Conservation (phyloP, 1,139 yeast species). For the Kluyveromyces sp. region DNA sequence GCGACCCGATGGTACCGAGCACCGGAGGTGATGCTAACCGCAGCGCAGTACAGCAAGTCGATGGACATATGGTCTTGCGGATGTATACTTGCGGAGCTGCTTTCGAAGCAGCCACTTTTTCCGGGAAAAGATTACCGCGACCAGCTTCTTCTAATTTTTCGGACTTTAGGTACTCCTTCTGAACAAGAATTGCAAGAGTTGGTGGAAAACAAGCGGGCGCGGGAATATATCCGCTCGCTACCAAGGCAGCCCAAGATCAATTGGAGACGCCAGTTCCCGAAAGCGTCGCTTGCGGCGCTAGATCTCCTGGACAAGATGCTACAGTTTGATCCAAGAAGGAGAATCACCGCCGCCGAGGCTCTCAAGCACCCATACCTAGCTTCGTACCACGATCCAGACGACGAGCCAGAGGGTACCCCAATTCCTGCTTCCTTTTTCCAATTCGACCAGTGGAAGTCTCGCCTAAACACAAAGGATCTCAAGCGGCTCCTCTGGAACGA, state of each 20-base stretch:
- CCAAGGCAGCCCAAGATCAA: conserved; percentile 53
- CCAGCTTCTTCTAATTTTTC: conserved; percentile 80
- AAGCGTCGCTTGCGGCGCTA: conserved; percentile 58
- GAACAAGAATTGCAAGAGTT: conserved; percentile 66
- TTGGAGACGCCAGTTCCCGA: conserved; percentile 45
- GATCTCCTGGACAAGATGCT: conserved; percentile 71
- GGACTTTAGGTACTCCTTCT: conserved; percentile 82
- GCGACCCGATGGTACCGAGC: conserved; percentile 98
- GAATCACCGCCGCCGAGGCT: conserved; percentile 78
- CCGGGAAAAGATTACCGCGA: conserved; percentile 94
- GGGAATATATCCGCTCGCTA: conserved; percentile 72
- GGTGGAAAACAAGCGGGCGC: conserved; percentile 75
- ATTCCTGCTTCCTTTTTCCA: conserved; percentile 75
- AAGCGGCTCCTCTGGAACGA: conserved; percentile 64
- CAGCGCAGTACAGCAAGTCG: conserved; percentile 88
- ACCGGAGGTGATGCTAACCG: conserved; percentile 93
- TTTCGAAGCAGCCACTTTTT: conserved; percentile 76
- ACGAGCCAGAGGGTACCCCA: conserved; percentile 72
- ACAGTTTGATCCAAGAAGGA: conserved; percentile 68
- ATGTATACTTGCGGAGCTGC: conserved; percentile 89
- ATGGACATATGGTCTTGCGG: conserved; percentile 98
- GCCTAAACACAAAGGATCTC: conserved; percentile 59
- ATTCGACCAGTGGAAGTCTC: conserved; percentile 70
- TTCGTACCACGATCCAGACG: conserved; percentile 73
- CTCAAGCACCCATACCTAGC: conserved; percentile 73